Conservation (phyloP, 2,329 filamentous ascomycete species). For the Cercospora sp. region DNA sequence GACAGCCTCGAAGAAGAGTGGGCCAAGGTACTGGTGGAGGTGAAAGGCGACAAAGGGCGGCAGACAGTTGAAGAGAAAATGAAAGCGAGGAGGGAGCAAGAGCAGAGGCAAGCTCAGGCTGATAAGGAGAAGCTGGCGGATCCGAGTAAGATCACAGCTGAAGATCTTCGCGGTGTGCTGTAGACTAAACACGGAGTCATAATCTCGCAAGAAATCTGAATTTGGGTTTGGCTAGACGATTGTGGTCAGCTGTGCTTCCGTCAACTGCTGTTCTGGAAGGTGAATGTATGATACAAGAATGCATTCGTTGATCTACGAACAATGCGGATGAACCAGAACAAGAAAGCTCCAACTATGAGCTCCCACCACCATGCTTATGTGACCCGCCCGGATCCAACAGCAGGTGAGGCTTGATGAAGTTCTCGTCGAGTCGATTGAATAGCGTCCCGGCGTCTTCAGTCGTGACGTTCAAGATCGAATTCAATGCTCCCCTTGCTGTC, state of each 20-base stretch:
- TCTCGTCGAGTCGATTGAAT: conserved; percentile 91
- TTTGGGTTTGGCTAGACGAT: no score
- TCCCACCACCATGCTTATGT: conserved; percentile 17
- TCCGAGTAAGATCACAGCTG: not conserved
- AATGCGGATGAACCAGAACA: no score
- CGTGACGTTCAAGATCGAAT: conserved; percentile 73
- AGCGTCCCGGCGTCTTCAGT: conserved; percentile 85
- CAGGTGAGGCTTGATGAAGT: conserved; percentile 90
- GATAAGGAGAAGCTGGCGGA: not conserved
- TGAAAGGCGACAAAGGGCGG: not conserved
- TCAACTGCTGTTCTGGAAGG: no score
- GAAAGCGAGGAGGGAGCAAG: not conserved
- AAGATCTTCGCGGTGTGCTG: not conserved
- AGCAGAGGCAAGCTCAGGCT: not conserved
- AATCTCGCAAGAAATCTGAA: no score
- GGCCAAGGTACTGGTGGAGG: not conserved
- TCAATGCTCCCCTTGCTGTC: conserved; percentile 74
- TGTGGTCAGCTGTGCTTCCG: no score
- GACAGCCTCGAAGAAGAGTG: no score
- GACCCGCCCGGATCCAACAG: conserved; percentile 66
- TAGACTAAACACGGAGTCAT: no score
- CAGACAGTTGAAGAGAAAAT: not conserved
- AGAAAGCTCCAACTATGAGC: conserved; percentile 1
- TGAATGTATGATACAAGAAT: not conserved
- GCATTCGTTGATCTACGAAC: conserved; percentile 12